phyloP scores from a whole-genome alignment of 179 eudicot species.

The Silene noctiflora region DNA sequence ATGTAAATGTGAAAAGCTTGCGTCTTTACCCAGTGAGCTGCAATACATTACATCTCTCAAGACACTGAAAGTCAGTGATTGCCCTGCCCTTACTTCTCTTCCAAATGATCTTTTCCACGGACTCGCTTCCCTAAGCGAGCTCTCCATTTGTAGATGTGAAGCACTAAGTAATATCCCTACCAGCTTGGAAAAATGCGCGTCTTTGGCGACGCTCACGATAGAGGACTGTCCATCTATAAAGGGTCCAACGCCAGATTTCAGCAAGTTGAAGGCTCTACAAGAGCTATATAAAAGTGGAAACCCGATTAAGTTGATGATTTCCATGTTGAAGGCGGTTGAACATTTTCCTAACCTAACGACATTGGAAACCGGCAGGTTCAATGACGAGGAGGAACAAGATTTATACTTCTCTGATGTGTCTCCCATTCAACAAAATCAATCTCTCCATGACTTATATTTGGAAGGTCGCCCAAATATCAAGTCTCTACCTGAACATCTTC shows the following conservation, averaged over 20 bases:
- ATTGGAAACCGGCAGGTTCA: neutral
- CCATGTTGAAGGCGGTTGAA: neutral
- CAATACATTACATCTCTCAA: neutral
- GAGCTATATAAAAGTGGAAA: neutral
- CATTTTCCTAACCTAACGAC: neutral
- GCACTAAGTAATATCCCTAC: slow-evolving; percentile 1
- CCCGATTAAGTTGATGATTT: neutral
- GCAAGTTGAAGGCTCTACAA: neutral
- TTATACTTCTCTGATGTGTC: neutral
- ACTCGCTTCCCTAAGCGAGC: neutral
- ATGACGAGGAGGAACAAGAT: neutral
- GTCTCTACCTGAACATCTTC: slow-evolving; percentile 5
- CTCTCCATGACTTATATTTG: neutral
- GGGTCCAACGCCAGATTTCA: neutral
- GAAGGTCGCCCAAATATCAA: neutral
- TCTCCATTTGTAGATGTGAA: neutral
- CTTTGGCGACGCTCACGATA: neutral
- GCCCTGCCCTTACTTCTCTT: slow-evolving; percentile 7
- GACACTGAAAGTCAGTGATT: neutral
- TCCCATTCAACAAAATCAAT: neutral
- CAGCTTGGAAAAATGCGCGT: neutral
- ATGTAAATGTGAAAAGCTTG: neutral
- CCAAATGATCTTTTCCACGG: slow-evolving; percentile 12
- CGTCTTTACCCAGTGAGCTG: slow-evolving; percentile 14
- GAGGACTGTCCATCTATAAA: neutral